These are phyloP conservation scores for Cercophora sp. DNA, from an alignment of 495 filamentous ascomycete genomes.

Conservation along the genomic window DNA sequence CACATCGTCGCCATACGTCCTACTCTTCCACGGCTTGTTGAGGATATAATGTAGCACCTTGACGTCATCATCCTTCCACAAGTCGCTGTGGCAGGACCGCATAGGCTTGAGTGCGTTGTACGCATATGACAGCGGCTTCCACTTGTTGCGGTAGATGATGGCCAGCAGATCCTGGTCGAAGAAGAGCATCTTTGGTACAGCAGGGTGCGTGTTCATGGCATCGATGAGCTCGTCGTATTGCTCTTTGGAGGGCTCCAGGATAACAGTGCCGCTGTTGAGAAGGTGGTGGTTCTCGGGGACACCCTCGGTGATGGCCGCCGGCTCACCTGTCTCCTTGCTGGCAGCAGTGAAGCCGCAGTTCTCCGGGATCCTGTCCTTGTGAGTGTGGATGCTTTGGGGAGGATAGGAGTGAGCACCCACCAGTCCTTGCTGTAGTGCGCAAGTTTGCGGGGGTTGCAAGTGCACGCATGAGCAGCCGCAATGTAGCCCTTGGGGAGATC, in stretches of 20 bases:
- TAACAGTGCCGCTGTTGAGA: slow-evolving; percentile 38
- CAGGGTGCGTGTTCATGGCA: slow-evolving; percentile 40
- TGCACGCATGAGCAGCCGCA: slow-evolving; percentile 34
- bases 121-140: slow-evolving; percentile 36
- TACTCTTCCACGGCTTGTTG: slow-evolving; percentile 38
- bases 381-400: not conserved
- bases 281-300: slow-evolving; percentile 36
- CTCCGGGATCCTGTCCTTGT: slow-evolving; percentile 25
- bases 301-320: slow-evolving; percentile 28
- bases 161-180: slow-evolving; percentile 39
- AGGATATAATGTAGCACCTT: slow-evolving; percentile 38
- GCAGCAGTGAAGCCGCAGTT: slow-evolving; percentile 40
- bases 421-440: slow-evolving; percentile 37
- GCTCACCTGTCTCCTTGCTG: slow-evolving; percentile 32
- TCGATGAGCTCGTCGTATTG: slow-evolving; percentile 33
- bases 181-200: slow-evolving; percentile 39
- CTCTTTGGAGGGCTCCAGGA: slow-evolving; percentile 29
- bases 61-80: slow-evolving; percentile 35
- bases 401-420: slow-evolving; percentile 3
- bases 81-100: slow-evolving; percentile 28
- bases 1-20: slow-evolving; percentile 27
- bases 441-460: slow-evolving; percentile 37
- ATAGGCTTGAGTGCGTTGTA: slow-evolving; percentile 41
- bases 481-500: slow-evolving; percentile 33
- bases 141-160: slow-evolving; percentile 34